phyloP scores from a whole-genome alignment of 768 basidiomycete genomes.

The Chalciporus chontae region DNA sequence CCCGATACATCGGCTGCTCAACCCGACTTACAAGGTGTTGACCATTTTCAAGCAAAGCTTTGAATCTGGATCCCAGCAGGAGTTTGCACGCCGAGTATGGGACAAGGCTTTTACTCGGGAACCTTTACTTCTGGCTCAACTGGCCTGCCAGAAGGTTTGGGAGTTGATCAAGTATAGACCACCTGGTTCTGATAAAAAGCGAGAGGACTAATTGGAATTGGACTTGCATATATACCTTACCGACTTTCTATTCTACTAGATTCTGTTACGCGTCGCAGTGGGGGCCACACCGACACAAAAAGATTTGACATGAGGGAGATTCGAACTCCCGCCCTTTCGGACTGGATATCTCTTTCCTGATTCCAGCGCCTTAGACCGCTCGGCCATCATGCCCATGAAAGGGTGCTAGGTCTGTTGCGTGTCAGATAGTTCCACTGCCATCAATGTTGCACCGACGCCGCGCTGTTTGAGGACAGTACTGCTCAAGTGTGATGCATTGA shows the following conservation, averaged over 20 bases:
- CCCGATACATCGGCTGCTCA: slow-evolving; percentile 51
- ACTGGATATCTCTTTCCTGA: slow-evolving; percentile 35
- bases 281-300: slow-evolving; percentile 5
- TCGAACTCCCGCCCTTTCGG: slow-evolving; percentile 35
- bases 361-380: slow-evolving; percentile 61
- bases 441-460: too few relatives aligned
- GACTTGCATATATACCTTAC: slow-evolving; percentile 19
- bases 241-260: background rate
- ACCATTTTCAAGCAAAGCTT: slow-evolving; percentile 51
- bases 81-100: slow-evolving; percentile 56
- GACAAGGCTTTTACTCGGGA: slow-evolving; percentile 60
- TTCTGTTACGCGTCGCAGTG: too few relatives aligned
- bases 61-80: slow-evolving; percentile 52
- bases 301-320: slow-evolving; percentile 31
- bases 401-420: too few relatives aligned
- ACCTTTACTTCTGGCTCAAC: slow-evolving; percentile 46
- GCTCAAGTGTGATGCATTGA: too few relatives aligned
- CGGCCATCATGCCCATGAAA: slow-evolving; percentile 42
- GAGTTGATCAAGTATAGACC: slow-evolving; percentile 32
- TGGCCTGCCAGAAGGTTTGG: slow-evolving; percentile 39
- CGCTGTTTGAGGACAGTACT: too few relatives aligned
- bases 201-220: slow-evolving; percentile 19
- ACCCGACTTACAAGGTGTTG: slow-evolving; percentile 52
- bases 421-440: too few relatives aligned
- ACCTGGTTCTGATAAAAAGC: slow-evolving; percentile 10